Base-by-base conservation (phyloP, 2,329 filamentous ascomycete species). In the Thielaviopsis musarum region DNA sequence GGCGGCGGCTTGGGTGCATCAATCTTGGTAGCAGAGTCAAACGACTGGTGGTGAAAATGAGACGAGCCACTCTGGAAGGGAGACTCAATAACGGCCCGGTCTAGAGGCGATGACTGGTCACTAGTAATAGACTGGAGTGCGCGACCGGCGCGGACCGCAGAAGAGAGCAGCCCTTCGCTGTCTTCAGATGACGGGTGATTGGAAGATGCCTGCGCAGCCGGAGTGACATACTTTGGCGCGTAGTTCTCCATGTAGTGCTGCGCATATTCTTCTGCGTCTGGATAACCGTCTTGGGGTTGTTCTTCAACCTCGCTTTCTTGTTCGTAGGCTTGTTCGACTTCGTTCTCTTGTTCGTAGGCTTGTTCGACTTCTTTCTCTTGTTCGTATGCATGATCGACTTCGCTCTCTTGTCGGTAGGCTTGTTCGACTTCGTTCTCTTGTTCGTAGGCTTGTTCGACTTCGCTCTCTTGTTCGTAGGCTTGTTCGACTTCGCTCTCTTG, bases 41-140 rank as follows among this genome's bases (percentile, higher is more conserved):
- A n/a, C 7, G 59, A 21, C n/a, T 51, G 55, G 15, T 45, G 19
- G 55, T 19, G 13, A 15, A 28, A 24, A 1, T 41, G 55, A n/a
- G 38, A 49, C 3, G 41, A 49, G 55, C 26, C 55, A 15, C 41
- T 22, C 22, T 24, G 56, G 63, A 83, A 83, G 0, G 80, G 80
- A 59, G 80, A 82, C 15, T 78, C 73, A 2, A 82, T 69, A 12
- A 75, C 74, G 38, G 72, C 72, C 52, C 77, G 72, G 6, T 68
- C 72, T 56, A 76, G 75, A 1, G 80, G 79, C 0, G 80, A 81
- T 0, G 79, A 77, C 7, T 77, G 77, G 63, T 82, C 79, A 0
- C 79, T 81, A 12, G 80, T 79, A 45, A 82, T 76, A 61, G 74
- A 79, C 65, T 82, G 79, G 15, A 83, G 68, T 30, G 75, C 78